Conservation (phyloP, 2,329 filamentous ascomycete species). For the Penicillium sp. region DNA sequence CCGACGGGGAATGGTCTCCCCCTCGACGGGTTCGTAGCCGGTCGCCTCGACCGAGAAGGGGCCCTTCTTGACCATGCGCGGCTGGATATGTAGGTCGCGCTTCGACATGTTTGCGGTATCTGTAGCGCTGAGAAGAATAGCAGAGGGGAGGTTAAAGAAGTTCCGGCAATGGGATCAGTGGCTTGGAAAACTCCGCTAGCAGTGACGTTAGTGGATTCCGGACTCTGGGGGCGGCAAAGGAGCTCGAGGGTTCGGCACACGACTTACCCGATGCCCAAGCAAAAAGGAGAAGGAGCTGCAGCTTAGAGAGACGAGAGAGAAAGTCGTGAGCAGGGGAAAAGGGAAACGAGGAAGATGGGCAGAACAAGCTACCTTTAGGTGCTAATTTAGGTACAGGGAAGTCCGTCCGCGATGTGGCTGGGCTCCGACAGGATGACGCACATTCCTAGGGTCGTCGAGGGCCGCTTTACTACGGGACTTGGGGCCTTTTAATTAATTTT, state of each 20-base stretch:
- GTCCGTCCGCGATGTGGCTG: constrained; percentile 14
- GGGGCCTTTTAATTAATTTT: not conserved
- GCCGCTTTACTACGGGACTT: not conserved
- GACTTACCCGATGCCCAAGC: constrained; percentile 4
- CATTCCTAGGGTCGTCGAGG: constrained; percentile 16
- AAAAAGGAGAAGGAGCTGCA: not conserved
- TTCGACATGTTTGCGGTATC: constrained; percentile 31
- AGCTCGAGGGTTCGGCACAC: not conserved
- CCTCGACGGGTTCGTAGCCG: constrained; percentile 65
- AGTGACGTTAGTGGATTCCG: constrained; percentile 8
- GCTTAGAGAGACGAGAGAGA: constrained; percentile 1
- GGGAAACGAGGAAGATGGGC: constrained; percentile 9
- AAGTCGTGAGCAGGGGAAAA: not conserved
- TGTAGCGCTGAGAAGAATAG: constrained; percentile 6
- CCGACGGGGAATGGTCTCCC: constrained; percentile 81
- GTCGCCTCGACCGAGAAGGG: constrained; percentile 74
- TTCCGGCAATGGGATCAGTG: not conserved
- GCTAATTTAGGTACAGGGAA: not conserved
- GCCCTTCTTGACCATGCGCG: constrained; percentile 62
- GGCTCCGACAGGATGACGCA: constrained; percentile 15
- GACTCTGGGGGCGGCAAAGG: not conserved
- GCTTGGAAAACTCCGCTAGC: constrained; percentile 15
- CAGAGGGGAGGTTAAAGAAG: constrained; percentile 1
- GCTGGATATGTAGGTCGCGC: constrained; percentile 34
- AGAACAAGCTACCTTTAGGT: not conserved